These are phyloP conservation scores for Sporothrix pseudoabietina DNA, from an alignment of 2,329 filamentous ascomycete genomes.

Conservation along the genomic window DNA sequence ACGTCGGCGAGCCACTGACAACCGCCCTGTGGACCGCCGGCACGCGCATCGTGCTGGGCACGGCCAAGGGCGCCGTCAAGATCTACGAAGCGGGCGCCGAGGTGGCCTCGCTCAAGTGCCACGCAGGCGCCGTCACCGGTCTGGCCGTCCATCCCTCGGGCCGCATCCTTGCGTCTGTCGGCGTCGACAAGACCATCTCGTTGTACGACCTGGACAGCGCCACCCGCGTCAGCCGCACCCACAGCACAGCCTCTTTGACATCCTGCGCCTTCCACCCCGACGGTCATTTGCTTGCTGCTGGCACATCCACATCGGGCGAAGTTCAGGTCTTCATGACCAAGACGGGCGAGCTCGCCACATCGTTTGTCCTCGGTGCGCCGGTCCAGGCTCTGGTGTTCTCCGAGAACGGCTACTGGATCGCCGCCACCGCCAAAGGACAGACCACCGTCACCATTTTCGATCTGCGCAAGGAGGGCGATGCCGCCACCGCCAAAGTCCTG, in stretches of 20 bases:
- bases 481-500: slow-evolving; percentile 77
- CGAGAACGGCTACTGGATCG: slow-evolving; percentile 96
- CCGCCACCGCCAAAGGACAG: slow-evolving; percentile 75
- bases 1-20: slow-evolving; percentile 69
- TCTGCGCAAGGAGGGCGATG: slow-evolving; percentile 85
- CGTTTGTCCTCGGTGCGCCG: slow-evolving; percentile 68
- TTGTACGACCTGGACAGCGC: slow-evolving; percentile 77
- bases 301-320: slow-evolving; percentile 72
- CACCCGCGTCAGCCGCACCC: slow-evolving; percentile 74
- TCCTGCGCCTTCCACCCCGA: slow-evolving; percentile 90
- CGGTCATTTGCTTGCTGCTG: slow-evolving; percentile 88
- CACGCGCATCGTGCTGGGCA: slow-evolving; percentile 70
- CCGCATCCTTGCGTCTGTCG: slow-evolving; percentile 81
- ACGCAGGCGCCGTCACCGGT: slow-evolving; percentile 78
- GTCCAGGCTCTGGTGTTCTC: slow-evolving; percentile 82
- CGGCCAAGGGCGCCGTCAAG: slow-evolving; percentile 75
- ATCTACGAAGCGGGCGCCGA: slow-evolving; percentile 73
- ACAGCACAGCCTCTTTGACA: slow-evolving; percentile 73
- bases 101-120: slow-evolving; percentile 71
- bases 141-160: slow-evolving; percentile 82
- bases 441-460: slow-evolving; percentile 86
- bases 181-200: slow-evolving; percentile 87
- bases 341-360: slow-evolving; percentile 73
- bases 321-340: slow-evolving; percentile 90
- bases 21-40: slow-evolving; percentile 66